Evolutionary conservation across 768 basidiomycete genomes (phyloP).

Genomic region (Naganishia antarctica): DNA sequence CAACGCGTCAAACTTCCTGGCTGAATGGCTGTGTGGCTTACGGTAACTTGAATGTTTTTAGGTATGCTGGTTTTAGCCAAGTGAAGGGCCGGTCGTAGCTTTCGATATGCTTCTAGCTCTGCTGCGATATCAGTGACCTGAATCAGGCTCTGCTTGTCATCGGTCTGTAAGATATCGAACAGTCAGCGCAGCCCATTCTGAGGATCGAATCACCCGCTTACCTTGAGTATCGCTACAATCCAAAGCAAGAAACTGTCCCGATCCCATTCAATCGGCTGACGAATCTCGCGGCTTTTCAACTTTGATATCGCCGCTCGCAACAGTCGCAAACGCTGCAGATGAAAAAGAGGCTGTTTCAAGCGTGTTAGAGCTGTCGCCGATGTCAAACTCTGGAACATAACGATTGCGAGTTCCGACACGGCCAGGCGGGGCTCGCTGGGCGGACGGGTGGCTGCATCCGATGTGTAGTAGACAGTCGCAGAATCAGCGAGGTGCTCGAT

Average conservation of each 20-base stretch:
- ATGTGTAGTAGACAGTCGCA: not conserved
- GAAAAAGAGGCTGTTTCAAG: not conserved
- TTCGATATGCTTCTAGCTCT: not conserved
- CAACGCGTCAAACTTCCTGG: no score
- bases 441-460: not conserved
- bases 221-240: not conserved
- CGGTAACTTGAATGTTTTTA: not conserved
- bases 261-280: not conserved
- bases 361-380: not conserved
- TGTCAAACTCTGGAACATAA: not conserved
- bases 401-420: not conserved
- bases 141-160: not conserved
- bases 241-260: not conserved
- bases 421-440: not conserved
- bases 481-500: not conserved
- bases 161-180: not conserved
- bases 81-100: not conserved
- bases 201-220: no score
- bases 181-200: not conserved
- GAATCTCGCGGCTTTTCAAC: not conserved
- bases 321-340: not conserved
- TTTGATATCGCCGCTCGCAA: not conserved
- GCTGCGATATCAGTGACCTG: not conserved
- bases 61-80: constrained; percentile 3
- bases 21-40: not conserved